Evolutionary conservation across 306 rosid species (phyloP).

Genomic region (Medicago truncatula): DNA sequence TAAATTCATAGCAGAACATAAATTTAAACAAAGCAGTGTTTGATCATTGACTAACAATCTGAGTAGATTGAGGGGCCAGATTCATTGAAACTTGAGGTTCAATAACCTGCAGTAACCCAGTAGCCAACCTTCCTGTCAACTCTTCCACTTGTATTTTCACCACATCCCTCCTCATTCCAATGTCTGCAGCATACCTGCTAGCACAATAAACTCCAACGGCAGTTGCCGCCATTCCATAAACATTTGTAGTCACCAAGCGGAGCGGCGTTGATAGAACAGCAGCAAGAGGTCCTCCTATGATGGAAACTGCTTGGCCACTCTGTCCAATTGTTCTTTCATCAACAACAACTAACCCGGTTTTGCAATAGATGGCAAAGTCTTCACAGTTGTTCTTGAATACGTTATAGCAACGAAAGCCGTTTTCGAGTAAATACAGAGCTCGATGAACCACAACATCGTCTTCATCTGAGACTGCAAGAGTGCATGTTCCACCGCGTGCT

Average conservation of each 20-base stretch:
- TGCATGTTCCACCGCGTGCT: slow-evolving; percentile 95
- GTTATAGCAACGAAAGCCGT: slow-evolving; percentile 89
- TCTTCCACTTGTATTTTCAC: slow-evolving; percentile 80
- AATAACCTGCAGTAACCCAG: slow-evolving; percentile 66
- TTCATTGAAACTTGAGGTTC: slow-evolving; percentile 55
- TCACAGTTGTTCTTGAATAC: slow-evolving; percentile 91
- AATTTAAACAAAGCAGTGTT: slow-evolving; percentile 6
- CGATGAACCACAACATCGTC: slow-evolving; percentile 74
- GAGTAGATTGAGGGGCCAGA: slow-evolving; percentile 44
- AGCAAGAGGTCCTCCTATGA: slow-evolving; percentile 92
- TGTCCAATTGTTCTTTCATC: slow-evolving; percentile 73
- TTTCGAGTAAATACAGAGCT: slow-evolving; percentile 67
- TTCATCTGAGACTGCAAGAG: slow-evolving; percentile 76
- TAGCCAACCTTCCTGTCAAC: slow-evolving; percentile 62
- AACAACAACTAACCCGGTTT: slow-evolving; percentile 80
- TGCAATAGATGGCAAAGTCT: slow-evolving; percentile 95
- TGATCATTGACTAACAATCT: slow-evolving; percentile 44
- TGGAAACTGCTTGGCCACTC: slow-evolving; percentile 88
- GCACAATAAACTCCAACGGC: slow-evolving; percentile 80
- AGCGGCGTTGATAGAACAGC: slow-evolving; percentile 78
- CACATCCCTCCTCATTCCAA: slow-evolving; percentile 83
- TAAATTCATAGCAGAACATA: not conserved
- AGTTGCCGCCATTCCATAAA: slow-evolving; percentile 81
- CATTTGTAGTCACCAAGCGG: slow-evolving; percentile 72
- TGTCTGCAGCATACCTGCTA: slow-evolving; percentile 83